phyloP scores from a whole-genome alignment of 2,329 filamentous ascomycete genomes.

The Colletotrichum australisinense region DNA sequence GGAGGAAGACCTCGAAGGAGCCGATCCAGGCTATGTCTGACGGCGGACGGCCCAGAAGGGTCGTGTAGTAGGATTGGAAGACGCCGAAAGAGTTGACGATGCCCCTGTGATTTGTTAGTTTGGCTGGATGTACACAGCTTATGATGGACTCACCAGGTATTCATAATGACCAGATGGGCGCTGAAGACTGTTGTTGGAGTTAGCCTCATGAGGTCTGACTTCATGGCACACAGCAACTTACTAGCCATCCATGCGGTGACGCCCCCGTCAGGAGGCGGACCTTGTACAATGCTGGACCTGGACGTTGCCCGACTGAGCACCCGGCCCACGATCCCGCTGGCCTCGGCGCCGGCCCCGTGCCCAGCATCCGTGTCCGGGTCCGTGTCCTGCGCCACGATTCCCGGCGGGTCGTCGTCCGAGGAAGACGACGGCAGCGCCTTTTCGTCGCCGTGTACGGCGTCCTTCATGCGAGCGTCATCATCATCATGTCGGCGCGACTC shows the following conservation, averaged over 20 bases:
- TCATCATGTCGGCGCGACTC: neutral
- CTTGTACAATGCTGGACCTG: constrained; percentile 52
- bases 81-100: constrained; percentile 67
- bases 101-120: constrained; percentile 48
- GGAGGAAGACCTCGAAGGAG: constrained; percentile 63
- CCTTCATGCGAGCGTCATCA: neutral
- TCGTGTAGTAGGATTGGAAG: constrained; percentile 65
- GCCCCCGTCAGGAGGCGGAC: constrained; percentile 64
- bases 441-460: neutral
- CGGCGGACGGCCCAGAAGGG: constrained; percentile 49
- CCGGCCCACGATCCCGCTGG: constrained; percentile 45
- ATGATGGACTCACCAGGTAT: constrained; percentile 54
- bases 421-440: neutral
- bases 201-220: neutral
- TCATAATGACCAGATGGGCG: constrained; percentile 60
- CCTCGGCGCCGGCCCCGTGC: neutral
- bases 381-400: neutral
- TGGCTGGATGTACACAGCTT: neutral
- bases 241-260: constrained; percentile 58
- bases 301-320: constrained; percentile 55
- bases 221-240: constrained; percentile 40
- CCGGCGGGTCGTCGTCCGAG: neutral
- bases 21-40: constrained; percentile 67
- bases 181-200: constrained; percentile 46
- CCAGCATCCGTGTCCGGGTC: neutral